Conservation (phyloP, 1,284 basidiomycete genomes). For the Stygiomarasmius scandens region DNA sequence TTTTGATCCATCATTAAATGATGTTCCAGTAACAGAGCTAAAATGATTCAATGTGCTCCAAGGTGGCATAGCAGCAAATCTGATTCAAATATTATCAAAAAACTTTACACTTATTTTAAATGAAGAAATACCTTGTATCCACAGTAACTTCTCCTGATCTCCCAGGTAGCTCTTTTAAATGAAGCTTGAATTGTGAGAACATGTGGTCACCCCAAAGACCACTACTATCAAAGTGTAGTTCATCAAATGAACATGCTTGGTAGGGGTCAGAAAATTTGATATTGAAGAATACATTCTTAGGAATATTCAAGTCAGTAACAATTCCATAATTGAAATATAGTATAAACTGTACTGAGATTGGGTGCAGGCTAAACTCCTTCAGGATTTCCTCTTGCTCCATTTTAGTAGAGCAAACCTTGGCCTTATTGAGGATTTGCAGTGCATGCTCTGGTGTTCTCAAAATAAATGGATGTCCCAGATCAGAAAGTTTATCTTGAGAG, state of each 20-base stretch:
- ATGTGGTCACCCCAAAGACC: constrained; percentile 37
- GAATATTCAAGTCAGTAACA: neutral
- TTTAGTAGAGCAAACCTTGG: constrained; percentile 6
- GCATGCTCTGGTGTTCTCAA: constrained; percentile 21
- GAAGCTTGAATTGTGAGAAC: constrained; percentile 24
- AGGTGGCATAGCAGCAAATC: constrained; percentile 29
- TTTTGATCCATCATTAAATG: constrained; percentile 35
- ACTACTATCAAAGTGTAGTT: constrained; percentile 35
- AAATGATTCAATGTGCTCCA: constrained; percentile 40
- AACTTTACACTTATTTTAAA: neutral
- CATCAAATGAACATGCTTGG: constrained; percentile 36
- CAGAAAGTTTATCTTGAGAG: constrained; percentile 23
- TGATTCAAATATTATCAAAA: constrained; percentile 8
- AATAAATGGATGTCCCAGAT: constrained; percentile 16
- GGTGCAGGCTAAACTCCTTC: constrained; percentile 29
- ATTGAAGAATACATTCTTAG: constrained; percentile 39
- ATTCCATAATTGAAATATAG: neutral
- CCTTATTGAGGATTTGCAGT: constrained; percentile 15
- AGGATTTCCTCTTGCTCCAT: constrained; percentile 25
- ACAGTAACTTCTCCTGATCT: neutral
- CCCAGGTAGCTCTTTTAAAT: neutral
- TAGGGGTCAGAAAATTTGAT: constrained; percentile 31
- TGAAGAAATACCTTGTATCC: neutral
- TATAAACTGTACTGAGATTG: constrained; percentile 35
- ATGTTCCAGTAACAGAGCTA: constrained; percentile 25